Base-by-base conservation (phyloP, 805 yeast species). In the Sugiyamaella qingdaonensis region DNA sequence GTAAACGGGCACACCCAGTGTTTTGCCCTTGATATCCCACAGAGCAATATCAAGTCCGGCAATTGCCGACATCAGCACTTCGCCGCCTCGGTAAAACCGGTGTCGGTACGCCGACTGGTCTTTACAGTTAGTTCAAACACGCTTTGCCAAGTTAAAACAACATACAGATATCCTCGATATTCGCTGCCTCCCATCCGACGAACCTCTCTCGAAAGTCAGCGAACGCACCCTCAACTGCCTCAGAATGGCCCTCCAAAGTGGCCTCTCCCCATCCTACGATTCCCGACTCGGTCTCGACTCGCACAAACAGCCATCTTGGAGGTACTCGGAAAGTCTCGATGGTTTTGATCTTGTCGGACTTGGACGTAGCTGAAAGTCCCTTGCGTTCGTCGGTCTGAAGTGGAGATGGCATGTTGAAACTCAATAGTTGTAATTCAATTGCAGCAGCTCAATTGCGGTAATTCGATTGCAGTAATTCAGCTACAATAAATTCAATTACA, bases 31-130 rank as follows among this genome's bases (percentile, higher is more conserved):
- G 50, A 66, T 56, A 49, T 66, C 69, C 69, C 69, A 66, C 41
- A 66, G 57, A 3, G 69, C 69, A 46, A 66, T 66, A 53, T 66
- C 69, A 29, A 66, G 60, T 8, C 69, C 69, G 24, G 69, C 50
- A 2, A 66, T 51, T 13, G 69, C 69, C 18, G 69, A 65, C 64
- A 62, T 63, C 46, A 66, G 53, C 32, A 66, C 69, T n/a, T 57
- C 58, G 13, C 69, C 69, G 7, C 69, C 69, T 14, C 69, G 58
- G 57, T 66, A 66, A 54, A 66, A 66, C 27, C 69, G 54, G 36
- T 64, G 66, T 9, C 69, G 59, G 55, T 63, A 66, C 14, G 67
- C 68, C 13, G 49, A 43, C 36, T 55, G 58, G 21, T 48, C 50
- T 46, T 14, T 24, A 47, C 2, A 21, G 50, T 47, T 47, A 47